Evolutionary conservation across 2,329 filamentous ascomycete genomes (phyloP), one percentile per base, ranked within the genome.

Genomic region (Neonectria magnoliae): DNA sequence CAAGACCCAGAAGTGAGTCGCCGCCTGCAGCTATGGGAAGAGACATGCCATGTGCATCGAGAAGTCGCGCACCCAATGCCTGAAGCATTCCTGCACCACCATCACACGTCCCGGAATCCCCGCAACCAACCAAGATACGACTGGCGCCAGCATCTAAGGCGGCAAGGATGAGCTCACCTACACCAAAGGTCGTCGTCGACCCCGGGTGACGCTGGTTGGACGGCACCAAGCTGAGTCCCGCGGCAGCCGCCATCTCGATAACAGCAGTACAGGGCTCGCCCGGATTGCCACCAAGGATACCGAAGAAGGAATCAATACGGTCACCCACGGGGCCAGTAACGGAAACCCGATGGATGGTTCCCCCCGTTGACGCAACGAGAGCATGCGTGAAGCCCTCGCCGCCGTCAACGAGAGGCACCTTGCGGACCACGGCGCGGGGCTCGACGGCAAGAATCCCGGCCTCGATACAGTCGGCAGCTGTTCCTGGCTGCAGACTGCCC

Each of bases 1-100:
- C 73, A n/a, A 85, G 70, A 0, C 74, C 66, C 11, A 71, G 57
- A 8, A 85, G 74, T 0, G 77, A 77, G 57, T 77, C 73, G 13
- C 83, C 83, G 31, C 83, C 83, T 13, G 64, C 71, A 11, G 81
- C 82, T 4, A 55, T 68, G 2, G 80, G 78, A 4, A 85, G 71
- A 27, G 76, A 70, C 4, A 69, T 53, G 2, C 80, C 82, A 25
- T 80, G 65, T 3, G 55, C 53, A 62, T 83, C 80, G 13, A 83
- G 64, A 16, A 86, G 76, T 2, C 77, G 77, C 3, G 78, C 83
- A 5, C 84, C 84, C 6, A 87, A 78, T 2, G 84, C 84, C 66
- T 87, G 84, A 9, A 85, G 80, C 83, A 87, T 85, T 14, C 84
- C 84, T 0, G 82, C 81, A 14, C 84, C 85, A 7, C 83, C 84